Evolutionary conservation across 2,329 filamentous ascomycete genomes (phyloP).

Genomic region (Cercospora sp.): DNA sequence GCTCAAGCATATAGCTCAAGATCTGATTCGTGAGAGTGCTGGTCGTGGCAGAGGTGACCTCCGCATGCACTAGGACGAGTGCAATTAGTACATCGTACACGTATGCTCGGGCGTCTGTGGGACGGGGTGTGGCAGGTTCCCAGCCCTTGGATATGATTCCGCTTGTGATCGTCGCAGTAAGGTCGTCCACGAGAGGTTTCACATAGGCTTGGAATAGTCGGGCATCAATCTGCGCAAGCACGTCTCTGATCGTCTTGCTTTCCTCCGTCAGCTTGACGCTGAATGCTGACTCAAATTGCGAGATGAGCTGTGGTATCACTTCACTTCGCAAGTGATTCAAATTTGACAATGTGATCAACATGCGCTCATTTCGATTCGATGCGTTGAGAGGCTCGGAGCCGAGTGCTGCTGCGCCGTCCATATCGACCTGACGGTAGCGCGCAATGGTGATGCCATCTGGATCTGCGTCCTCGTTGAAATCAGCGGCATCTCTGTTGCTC

Average conservation of each 20-base stretch:
- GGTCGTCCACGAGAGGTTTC: slow-evolving; percentile 66
- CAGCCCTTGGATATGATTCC: slow-evolving; percentile 73
- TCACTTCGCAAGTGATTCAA: slow-evolving; percentile 78
- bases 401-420: slow-evolving; percentile 40
- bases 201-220: slow-evolving; percentile 93
- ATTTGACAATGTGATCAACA: slow-evolving; percentile 92
- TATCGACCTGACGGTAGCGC: slow-evolving; percentile 22
- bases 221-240: slow-evolving; percentile 84
- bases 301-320: slow-evolving; percentile 82
- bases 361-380: slow-evolving; percentile 62
- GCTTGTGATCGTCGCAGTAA: slow-evolving; percentile 68
- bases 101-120: slow-evolving; percentile 79
- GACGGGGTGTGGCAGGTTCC: slow-evolving; percentile 52
- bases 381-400: slow-evolving; percentile 54
- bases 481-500: slow-evolving; percentile 59
- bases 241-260: slow-evolving; percentile 85
- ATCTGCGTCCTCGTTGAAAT: slow-evolving; percentile 52
- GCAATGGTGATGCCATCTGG: slow-evolving; percentile 50
- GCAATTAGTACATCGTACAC: slow-evolving; percentile 82
- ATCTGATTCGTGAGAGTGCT: slow-evolving; percentile 75
- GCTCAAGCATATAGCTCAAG: slow-evolving; percentile 81
- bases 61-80: slow-evolving; percentile 84
- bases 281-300: slow-evolving; percentile 90
- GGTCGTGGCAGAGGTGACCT: slow-evolving; percentile 51
- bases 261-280: slow-evolving; percentile 93